Conservation (phyloP, 2,329 filamentous ascomycete genomes). For the Chrysoporthe deuterocubensis region DNA sequence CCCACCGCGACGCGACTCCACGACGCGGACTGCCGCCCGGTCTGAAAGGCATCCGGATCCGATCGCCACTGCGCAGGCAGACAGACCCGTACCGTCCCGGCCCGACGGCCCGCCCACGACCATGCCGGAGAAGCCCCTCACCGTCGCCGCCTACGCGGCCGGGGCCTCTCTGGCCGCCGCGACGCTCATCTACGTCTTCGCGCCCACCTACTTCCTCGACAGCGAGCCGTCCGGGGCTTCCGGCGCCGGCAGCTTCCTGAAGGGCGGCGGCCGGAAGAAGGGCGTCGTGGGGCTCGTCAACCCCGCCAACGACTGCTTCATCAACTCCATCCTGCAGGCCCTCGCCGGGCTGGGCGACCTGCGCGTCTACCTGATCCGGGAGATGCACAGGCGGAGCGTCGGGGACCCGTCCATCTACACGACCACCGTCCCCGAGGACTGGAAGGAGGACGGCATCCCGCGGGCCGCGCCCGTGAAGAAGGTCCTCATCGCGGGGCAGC, state of each 20-base stretch:
- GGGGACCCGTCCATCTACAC: slow-evolving; percentile 79
- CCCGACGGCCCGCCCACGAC: not conserved
- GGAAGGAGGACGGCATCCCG: slow-evolving; percentile 13
- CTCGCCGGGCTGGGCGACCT: slow-evolving; percentile 89
- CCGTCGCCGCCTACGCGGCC: slow-evolving; percentile 89
- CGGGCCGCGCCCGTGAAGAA: slow-evolving; percentile 36
- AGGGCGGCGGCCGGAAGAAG: slow-evolving; percentile 65
- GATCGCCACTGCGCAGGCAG: not conserved
- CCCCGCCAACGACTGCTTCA: slow-evolving; percentile 93
- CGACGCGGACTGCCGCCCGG: slow-evolving; percentile 15
- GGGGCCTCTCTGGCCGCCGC: slow-evolving; percentile 94
- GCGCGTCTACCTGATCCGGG: slow-evolving; percentile 87
- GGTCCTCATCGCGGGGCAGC: slow-evolving; percentile 65
- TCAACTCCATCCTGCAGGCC: slow-evolving; percentile 94
- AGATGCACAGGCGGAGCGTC: slow-evolving; percentile 81
- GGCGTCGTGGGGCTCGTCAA: slow-evolving; percentile 88
- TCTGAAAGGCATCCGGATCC: not conserved
- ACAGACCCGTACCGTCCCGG: not conserved
- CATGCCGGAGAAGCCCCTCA: slow-evolving; percentile 84
- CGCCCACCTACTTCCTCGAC: slow-evolving; percentile 95
- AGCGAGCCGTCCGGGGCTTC: slow-evolving; percentile 65
- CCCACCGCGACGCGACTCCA: not conserved
- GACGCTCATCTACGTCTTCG: slow-evolving; percentile 95
- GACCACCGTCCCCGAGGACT: slow-evolving; percentile 55
- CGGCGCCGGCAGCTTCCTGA: slow-evolving; percentile 33